Base-by-base conservation (phyloP, 2,329 filamentous ascomycete genomes). In the Sporothrix inflata region DNA sequence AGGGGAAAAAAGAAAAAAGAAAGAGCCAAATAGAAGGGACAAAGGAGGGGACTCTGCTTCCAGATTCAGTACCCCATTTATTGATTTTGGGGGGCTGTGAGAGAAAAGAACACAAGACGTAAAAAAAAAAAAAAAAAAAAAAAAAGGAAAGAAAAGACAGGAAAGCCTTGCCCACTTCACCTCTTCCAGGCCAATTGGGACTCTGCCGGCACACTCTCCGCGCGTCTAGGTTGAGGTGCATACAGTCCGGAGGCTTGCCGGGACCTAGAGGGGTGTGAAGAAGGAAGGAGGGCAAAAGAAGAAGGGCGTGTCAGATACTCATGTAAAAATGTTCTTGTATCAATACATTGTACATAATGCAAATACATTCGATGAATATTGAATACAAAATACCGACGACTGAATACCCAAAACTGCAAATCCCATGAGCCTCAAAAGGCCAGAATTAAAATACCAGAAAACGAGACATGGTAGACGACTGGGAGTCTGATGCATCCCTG, bases 141-240 rank as follows among this genome's bases (percentile, higher is more conserved):
- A n/a, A n/a, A 24, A n/a, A 12, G 19, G 21, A 40, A 42, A 24
- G 34, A 24, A 63, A 24, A 24, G 60, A 55, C 11, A 63, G 57
- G 2, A 63, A 40, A 42, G 57, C 57, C 57, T 57, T 12, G 57
- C n/a, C 30, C n/a, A 40, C 57, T 40, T 34, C 27, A 40, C 19
- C 55, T 38, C 19, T n/a, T 65, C 60, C 27, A 27, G 60, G 27
- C 60, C 60, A 65, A 65, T 65, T 65, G 60, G 34, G 60, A 27
- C 38, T 27, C 11, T 45, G 60, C 60, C 60, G 60, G 60, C n/a
- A 45, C 60, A 65, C 27, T 45, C 57, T 24, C 57, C n/a, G 57
- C 57, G 34, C 34, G n/a, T 24, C 14, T 45, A 45, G 60, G n/a
- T 65, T n/a, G 21, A 40, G 30, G 19, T 42, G 38, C 38, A 45